These are phyloP conservation scores for Gorgonomyces haynaldii DNA, from an alignment of 192 early-diverging fungal species.

Conservation along the genomic window DNA sequence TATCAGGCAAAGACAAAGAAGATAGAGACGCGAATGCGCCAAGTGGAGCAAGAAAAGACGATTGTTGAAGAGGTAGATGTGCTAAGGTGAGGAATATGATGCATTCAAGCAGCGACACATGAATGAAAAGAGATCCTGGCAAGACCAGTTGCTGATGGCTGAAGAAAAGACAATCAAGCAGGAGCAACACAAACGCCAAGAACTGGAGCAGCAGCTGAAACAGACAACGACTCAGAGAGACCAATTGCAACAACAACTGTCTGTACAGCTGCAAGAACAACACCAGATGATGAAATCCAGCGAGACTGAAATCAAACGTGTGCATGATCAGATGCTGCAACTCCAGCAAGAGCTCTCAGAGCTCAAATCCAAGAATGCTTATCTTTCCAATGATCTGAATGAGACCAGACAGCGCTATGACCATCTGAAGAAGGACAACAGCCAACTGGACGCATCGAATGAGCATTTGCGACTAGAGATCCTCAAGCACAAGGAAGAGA, in stretches of 20 bases:
- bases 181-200: conserved; percentile 12
- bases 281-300: too few species aligned
- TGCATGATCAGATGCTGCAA: too few species aligned
- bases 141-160: conserved; percentile 9
- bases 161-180: conserved; percentile 14
- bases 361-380: too few species aligned
- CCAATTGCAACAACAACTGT: conserved; percentile 13
- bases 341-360: too few species aligned
- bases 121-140: conserved; percentile 19
- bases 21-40: conserved; percentile 13
- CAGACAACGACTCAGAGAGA: conserved; percentile 13
- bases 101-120: conserved; percentile 8
- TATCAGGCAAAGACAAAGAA: conserved; percentile 2
- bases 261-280: not conserved
- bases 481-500: too few species aligned
- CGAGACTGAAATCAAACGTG: too few species aligned
- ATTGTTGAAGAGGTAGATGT: conserved; percentile 12
- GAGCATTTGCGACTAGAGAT: too few species aligned
- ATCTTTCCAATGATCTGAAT: too few species aligned
- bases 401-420: too few species aligned
- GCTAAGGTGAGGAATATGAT: conserved; percentile 12
- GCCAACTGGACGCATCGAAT: too few species aligned
- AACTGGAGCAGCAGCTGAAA: conserved; percentile 20
- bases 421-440: too few species aligned
- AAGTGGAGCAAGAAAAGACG: conserved; percentile 9